Percentiles rank a stretch among this genome's conserved stretches.
Conservation (phyloP, 257 asterid species). For the Solanum etuberosum region DNA sequence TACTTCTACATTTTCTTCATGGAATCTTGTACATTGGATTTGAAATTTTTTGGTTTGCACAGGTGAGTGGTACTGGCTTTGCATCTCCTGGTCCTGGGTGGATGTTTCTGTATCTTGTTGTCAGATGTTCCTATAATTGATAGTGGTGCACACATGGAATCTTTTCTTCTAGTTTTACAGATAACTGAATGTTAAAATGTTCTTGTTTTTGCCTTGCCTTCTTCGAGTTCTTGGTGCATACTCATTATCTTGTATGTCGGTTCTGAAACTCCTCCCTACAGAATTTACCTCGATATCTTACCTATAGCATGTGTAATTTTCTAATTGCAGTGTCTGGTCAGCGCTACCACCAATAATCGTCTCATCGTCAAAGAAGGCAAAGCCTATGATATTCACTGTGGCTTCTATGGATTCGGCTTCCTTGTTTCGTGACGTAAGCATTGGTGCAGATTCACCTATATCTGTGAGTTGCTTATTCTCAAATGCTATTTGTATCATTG, state of each 20-base stretch:
- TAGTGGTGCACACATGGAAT: not conserved
- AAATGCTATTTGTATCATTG: not conserved
- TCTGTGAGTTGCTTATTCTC: conserved; percentile 53
- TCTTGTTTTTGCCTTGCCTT: not conserved
- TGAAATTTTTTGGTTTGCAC: not conserved
- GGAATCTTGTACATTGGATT: not conserved
- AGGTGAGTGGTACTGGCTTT: not conserved
- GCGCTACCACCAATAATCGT: conserved; percentile 73
- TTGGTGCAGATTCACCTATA: conserved; percentile 95
- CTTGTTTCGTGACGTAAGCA: conserved; percentile 84
- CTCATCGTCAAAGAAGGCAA: conserved; percentile 36
- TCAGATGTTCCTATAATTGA: not conserved
- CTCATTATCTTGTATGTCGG: not conserved
- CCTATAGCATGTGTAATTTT: conserved; percentile 35
- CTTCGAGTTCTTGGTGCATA: not conserved
- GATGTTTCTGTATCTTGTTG: not conserved
- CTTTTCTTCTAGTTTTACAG: not conserved
- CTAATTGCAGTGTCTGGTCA: conserved; percentile 99
- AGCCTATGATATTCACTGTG: conserved; percentile 55
- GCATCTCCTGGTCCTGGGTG: not conserved
- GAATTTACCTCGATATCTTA: conserved; percentile 17
- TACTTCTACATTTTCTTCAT: not conserved
- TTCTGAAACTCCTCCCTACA: conserved; percentile 8
- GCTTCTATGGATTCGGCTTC: conserved; percentile 97
- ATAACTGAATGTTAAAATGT: not conserved